Evolutionary conservation across 2,329 filamentous ascomycete genomes (phyloP).

Genomic region (Dothistroma septosporum): DNA sequence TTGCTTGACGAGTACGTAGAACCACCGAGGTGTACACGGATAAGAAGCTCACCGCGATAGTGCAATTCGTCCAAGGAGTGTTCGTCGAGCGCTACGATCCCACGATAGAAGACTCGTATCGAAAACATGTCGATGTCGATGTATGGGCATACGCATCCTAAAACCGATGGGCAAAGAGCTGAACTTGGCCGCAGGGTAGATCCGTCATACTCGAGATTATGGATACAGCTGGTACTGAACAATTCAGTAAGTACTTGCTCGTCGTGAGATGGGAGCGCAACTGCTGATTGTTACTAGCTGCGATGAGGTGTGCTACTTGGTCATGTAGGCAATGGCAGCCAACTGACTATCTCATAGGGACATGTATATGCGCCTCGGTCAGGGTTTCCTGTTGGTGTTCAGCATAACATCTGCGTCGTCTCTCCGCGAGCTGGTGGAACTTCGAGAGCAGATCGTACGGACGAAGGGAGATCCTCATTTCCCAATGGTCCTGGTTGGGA

Average conservation of each 20-base stretch:
- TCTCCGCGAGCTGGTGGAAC: slow-evolving; percentile 72
- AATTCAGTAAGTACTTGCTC: slow-evolving; percentile 66
- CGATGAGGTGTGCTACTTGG: slow-evolving; percentile 21
- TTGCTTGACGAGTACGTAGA: slow-evolving; percentile 70
- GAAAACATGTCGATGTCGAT: slow-evolving; percentile 68
- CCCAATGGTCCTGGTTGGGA: slow-evolving; percentile 83
- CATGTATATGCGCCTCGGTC: slow-evolving; percentile 88
- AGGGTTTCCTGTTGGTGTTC: slow-evolving; percentile 88
- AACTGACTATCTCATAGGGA: slow-evolving; percentile 49
- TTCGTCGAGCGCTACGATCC: slow-evolving; percentile 76
- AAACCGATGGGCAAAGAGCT: neutral
- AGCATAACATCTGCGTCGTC: slow-evolving; percentile 83
- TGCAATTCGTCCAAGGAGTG: slow-evolving; percentile 89
- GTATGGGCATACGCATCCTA: slow-evolving; percentile 51
- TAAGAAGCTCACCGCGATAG: slow-evolving; percentile 41
- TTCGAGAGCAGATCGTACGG: slow-evolving; percentile 84
- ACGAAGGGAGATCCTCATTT: slow-evolving; percentile 68
- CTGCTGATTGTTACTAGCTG: slow-evolving; percentile 9
- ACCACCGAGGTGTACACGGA: slow-evolving; percentile 4
- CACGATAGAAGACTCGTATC: slow-evolving; percentile 60
- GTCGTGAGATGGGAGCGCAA: neutral
- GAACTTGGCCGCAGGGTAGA: slow-evolving; percentile 57
- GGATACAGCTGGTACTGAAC: slow-evolving; percentile 86
- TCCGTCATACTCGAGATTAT: slow-evolving; percentile 89
- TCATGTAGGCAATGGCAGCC: slow-evolving; percentile 5